phyloP scores from a whole-genome alignment of 2,329 filamentous ascomycete species.

The Pseudocercospora crystallina region DNA sequence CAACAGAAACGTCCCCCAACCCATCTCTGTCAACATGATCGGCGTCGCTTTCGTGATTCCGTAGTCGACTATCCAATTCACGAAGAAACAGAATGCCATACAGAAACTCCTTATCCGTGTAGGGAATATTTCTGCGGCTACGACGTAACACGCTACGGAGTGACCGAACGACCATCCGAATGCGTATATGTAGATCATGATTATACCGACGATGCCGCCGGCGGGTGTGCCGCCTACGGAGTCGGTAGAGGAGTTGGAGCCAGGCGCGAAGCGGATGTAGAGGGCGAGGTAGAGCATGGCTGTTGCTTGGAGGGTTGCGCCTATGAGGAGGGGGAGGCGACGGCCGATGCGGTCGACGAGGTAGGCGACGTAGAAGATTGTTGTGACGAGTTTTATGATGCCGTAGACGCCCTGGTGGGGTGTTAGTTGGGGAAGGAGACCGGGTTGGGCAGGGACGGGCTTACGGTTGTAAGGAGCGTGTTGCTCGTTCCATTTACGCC shows the following conservation, averaged over 20 bases:
- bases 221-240: constrained; percentile 14
- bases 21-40: constrained; percentile 22
- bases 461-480: constrained; percentile 15
- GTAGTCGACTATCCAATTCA: constrained; percentile 27
- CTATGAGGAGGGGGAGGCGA: constrained; percentile 20
- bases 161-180: constrained; percentile 24
- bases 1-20: constrained; percentile 21
- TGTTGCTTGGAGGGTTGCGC: constrained; percentile 20
- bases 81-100: constrained; percentile 25
- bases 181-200: constrained; percentile 22
- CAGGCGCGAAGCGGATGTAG: constrained; percentile 18
- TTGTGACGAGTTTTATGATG: constrained; percentile 21
- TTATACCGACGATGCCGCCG: constrained; percentile 20
- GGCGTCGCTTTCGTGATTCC: constrained; percentile 21
- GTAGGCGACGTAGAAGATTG: constrained; percentile 22
- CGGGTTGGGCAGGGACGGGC: neutral
- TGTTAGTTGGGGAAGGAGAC: constrained; percentile 2
- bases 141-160: constrained; percentile 21
- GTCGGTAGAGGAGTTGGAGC: constrained; percentile 3
- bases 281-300: constrained; percentile 22
- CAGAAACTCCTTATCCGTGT: constrained; percentile 21
- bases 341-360: constrained; percentile 23
- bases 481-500: constrained; percentile 16
- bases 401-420: constrained; percentile 20
- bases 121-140: constrained; percentile 24